phyloP scores from a whole-genome alignment of 768 basidiomycete species.

The Hortiboletus campestris region DNA sequence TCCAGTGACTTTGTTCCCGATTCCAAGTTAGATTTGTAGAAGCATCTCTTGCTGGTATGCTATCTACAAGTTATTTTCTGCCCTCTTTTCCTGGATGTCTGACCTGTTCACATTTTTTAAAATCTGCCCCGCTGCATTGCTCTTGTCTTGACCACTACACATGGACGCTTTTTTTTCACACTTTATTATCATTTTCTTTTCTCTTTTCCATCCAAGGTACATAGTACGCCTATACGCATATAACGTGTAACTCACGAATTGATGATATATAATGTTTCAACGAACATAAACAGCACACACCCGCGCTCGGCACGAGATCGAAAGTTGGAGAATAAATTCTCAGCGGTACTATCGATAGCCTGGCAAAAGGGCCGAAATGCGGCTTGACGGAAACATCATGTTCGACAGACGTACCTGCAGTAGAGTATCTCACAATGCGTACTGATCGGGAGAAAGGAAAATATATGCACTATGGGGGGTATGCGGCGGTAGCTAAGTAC shows the following conservation, averaged over 20 bases:
- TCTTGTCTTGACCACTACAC: conserved; percentile 10
- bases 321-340: too few species aligned
- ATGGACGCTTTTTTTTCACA: conserved; percentile 3
- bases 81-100: background rate
- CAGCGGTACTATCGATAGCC: too few species aligned
- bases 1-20: background rate
- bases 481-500: too few species aligned
- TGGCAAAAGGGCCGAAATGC: too few species aligned
- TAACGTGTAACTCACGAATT: conserved; percentile 23
- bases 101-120: background rate
- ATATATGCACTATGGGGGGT: too few species aligned
- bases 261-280: conserved; percentile 21
- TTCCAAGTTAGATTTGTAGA: conserved; percentile 11
- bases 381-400: too few species aligned
- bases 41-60: conserved; percentile 5
- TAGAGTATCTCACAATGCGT: too few species aligned
- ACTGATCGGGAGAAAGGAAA: too few species aligned
- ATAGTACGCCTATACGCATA: conserved; percentile 18
- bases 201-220: background rate
- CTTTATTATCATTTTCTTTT: background rate
- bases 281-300: background rate
- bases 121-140: background rate
- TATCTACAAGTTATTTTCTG: background rate
- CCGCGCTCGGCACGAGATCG: too few species aligned
- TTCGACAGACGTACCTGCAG: too few species aligned